Percentiles rank a stretch among this genome's conserved stretches.
phyloP scores from a whole-genome alignment of 176 grass and related monocot species.

The Thalia dealbata region DNA sequence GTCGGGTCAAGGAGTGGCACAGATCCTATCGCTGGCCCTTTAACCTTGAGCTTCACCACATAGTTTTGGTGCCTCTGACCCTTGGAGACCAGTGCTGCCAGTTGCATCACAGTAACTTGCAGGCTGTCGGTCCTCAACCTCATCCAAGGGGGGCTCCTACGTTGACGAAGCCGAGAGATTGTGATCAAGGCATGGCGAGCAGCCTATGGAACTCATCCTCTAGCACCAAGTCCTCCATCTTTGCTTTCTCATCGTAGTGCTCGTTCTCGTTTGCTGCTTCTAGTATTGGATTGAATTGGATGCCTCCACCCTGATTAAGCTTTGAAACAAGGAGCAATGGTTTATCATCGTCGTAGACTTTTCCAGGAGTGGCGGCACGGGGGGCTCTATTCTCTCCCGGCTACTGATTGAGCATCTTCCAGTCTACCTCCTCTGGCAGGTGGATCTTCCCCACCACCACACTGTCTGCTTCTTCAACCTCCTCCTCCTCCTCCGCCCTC shows the following conservation, averaged over 20 bases:
- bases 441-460: constrained; percentile 18
- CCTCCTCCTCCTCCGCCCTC: constrained; percentile 44
- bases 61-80: constrained; percentile 62
- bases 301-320: constrained; percentile 17
- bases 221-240: background rate
- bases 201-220: background rate
- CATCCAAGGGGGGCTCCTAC: background rate
- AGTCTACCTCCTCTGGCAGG: constrained; percentile 83
- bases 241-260: background rate
- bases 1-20: constrained; percentile 15
- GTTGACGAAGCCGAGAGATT: background rate
- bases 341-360: constrained; percentile 89
- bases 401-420: constrained; percentile 66
- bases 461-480: constrained; percentile 19
- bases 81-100: constrained; percentile 50
- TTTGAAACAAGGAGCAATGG: constrained; percentile 33
- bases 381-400: background rate
- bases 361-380: background rate
- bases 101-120: constrained; percentile 34
- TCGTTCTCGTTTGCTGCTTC: background rate
- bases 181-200: background rate
- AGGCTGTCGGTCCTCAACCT: constrained; percentile 11
- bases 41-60: constrained; percentile 70
- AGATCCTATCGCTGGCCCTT: constrained; percentile 42
- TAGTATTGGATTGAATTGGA: constrained; percentile 29